Evolutionary conservation across 257 asterid genomes (phyloP).

Genomic region (Scutellaria barbata): DNA sequence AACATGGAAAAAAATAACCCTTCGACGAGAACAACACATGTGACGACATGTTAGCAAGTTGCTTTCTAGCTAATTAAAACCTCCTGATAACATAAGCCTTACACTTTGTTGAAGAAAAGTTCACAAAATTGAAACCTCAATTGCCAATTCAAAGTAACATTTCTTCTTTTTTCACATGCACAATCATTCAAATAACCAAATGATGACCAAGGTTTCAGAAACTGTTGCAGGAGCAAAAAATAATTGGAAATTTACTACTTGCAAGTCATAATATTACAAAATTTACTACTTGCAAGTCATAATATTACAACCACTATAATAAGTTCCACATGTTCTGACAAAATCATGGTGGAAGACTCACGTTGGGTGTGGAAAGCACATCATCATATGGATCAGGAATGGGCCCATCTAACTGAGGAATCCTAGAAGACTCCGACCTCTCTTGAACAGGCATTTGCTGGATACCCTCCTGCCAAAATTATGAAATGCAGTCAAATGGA

Average conservation of each 20-base stretch:
- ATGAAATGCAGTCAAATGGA: conserved; percentile 24
- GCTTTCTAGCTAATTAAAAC: neutral
- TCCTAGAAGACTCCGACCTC: conserved; percentile 44
- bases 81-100: neutral
- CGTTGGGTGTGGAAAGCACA: conserved; percentile 89
- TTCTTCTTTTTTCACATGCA: neutral
- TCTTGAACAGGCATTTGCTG: conserved; percentile 42
- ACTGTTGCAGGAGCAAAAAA: conserved; percentile 10
- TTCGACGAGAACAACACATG: conserved; percentile 1
- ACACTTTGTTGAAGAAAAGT: neutral
- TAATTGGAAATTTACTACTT: neutral
- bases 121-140: conserved; percentile 9
- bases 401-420: conserved; percentile 88
- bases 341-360: conserved; percentile 42
- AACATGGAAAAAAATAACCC: neutral
- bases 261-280: neutral
- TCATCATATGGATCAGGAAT: conserved; percentile 87
- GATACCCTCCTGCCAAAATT: conserved; percentile 50
- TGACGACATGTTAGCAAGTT: neutral
- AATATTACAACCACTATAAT: neutral
- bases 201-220: conserved; percentile 10
- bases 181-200: neutral
- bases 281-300: neutral
- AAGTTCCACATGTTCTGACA: neutral
- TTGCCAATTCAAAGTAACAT: neutral